Base-by-base conservation (phyloP, 1,139 yeast species). In the Yamadazyma kanchanaburiensis region DNA sequence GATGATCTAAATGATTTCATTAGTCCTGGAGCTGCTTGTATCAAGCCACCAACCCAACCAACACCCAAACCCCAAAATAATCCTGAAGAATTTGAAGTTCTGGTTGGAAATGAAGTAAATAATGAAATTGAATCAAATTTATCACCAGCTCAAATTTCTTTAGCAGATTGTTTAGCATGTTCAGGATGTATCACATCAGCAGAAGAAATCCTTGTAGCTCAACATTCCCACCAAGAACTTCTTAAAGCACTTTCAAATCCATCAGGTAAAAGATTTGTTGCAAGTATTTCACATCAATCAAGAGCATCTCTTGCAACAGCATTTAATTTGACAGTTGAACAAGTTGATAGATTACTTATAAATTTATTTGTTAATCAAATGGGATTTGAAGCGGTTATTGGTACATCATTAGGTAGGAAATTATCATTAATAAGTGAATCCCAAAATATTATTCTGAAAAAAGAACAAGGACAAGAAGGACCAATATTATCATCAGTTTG, bases 111-210 rank as follows among this genome's bases (percentile, higher is more conserved):
- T 4, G 57, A 58, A 38, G 64, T 69, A 27, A 85, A 81, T 39
- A 81, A 80, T 6, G 58, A 64, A 13, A 60, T 67, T 11, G 48
- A 55, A 15, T 8, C 20, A 18, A 64, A 64, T 25, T 65, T 88
- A 6, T 72, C 81, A 21, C 82, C 89, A 27, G 98, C 96, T 0
- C 91, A 85, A 45, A 91, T 91, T 30, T 83, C 94, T 3, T 60
- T 91, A 26, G 80, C 89, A 7, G 99, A 91, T 62, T 91, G 99
- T 57, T 64, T 91, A 31, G 98, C 98, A 0, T 91, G 99, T 50
- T 80, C 95, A 3, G 99, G 99, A 2, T 91, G 99, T 55, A 88
- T 91, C 38, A 91, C 98, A 0, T 85, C 95, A 8, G 95, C 96
- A 10, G 99, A 91, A 51, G 95, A 89, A 43, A 89, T 91, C 13